A percentile compares a stretch with the other conserved stretches of the same genome.
Conservation (phyloP, 1,284 basidiomycete genomes). For the Athelia psychrophila region DNA sequence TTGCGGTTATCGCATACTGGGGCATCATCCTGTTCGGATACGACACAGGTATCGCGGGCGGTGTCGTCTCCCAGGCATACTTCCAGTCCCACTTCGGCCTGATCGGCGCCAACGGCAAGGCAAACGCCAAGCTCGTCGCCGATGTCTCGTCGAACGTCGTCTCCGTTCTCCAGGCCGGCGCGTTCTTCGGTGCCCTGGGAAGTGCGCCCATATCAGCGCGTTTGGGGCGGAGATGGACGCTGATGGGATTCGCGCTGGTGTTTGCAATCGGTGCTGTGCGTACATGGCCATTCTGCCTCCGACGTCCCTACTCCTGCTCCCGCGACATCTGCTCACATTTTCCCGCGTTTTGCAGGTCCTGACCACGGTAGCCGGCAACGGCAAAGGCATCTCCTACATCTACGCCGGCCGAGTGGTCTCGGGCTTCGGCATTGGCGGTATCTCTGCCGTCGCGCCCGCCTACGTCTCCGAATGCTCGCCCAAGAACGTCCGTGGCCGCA, state of each 20-base stretch:
- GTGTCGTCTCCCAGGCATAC: conserved; percentile 59
- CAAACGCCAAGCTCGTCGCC: conserved; percentile 33
- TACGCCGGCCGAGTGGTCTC: conserved; percentile 73
- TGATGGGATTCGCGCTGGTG: conserved; percentile 56
- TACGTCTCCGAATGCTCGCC: conserved; percentile 81
- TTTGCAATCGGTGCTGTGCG: conserved; percentile 69
- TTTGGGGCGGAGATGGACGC: conserved; percentile 53
- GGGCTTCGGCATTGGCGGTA: conserved; percentile 68
- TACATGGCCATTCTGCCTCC: conserved; percentile 16
- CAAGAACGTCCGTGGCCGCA: conserved; percentile 69
- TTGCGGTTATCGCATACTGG: conserved; percentile 74
- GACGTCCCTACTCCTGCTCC: conserved; percentile 12
- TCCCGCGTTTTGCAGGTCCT: conserved; percentile 44
- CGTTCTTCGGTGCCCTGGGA: conserved; percentile 75
- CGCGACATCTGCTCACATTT: not conserved
- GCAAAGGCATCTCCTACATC: conserved; percentile 58
- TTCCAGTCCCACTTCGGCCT: conserved; percentile 67
- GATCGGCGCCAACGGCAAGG: conserved; percentile 33
- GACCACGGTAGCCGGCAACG: conserved; percentile 59
- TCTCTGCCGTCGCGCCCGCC: conserved; percentile 66
- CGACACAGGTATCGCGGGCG: conserved; percentile 65
- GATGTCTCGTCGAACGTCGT: conserved; percentile 65
- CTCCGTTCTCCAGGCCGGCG: conserved; percentile 76
- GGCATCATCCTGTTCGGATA: conserved; percentile 81
- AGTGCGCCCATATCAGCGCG: conserved; percentile 56